Conservation (phyloP, 352 stramenopile genomes). For the Phytopythium litorale region DNA sequence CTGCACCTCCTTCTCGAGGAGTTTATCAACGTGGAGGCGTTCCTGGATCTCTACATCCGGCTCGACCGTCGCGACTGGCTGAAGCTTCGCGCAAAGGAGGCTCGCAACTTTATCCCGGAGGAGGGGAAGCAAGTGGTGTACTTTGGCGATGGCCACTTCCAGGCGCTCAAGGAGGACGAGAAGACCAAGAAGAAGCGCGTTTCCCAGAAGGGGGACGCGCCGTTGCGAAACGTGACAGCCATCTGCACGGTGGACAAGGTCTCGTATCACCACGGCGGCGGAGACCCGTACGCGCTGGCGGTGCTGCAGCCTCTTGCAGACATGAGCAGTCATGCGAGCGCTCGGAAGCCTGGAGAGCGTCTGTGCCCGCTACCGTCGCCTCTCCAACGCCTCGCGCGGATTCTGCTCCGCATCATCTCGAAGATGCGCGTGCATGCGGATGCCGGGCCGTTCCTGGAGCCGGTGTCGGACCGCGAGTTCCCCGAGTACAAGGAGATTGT, state of each 20-base stretch:
- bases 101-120: conserved; percentile 75
- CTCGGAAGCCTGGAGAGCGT: conserved; percentile 25
- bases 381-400: conserved; percentile 47
- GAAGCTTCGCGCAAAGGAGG: conserved; percentile 69
- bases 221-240: conserved; percentile 40
- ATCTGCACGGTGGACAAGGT: conserved; percentile 61
- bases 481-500: conserved; percentile 85
- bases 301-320: conserved; percentile 40
- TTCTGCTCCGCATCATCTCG: conserved; percentile 56
- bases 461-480: conserved; percentile 77
- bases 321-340: conserved; percentile 21
- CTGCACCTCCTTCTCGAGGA: conserved; percentile 71
- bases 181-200: conserved; percentile 78
- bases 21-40: conserved; percentile 76
- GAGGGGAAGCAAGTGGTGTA: conserved; percentile 61
- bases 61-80: conserved; percentile 77
- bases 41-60: conserved; percentile 68
- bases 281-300: conserved; percentile 72
- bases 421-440: conserved; percentile 62
- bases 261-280: conserved; percentile 77
- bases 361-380: conserved; percentile 68
- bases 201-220: conserved; percentile 61
- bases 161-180: conserved; percentile 76
- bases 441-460: conserved; percentile 71
- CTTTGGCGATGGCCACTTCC: conserved; percentile 71